A percentile compares a stretch with the other conserved stretches of the same genome.
phyloP scores from a whole-genome alignment of 2,329 filamentous ascomycete genomes.

The Alternaria rosae region DNA sequence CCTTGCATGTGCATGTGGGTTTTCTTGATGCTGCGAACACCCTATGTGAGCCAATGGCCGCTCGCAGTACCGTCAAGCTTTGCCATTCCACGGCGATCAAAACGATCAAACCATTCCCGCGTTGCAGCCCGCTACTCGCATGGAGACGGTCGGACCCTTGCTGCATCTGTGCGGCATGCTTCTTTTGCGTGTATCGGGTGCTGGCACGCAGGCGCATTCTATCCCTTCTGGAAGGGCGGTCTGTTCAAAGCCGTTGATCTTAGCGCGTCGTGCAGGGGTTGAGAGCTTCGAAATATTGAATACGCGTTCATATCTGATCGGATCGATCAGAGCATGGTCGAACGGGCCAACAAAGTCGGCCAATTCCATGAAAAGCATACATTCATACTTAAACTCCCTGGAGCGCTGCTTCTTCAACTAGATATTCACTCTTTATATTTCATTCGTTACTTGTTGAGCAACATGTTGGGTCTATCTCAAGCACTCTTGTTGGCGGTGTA shows the following conservation, averaged over 20 bases:
- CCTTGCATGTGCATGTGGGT: neutral
- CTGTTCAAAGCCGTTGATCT: neutral
- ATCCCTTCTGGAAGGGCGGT: neutral
- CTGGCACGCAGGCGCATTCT: neutral
- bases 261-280: constrained; percentile 2
- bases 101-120: neutral
- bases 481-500: constrained; percentile 6
- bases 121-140: neutral
- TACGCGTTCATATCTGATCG: neutral
- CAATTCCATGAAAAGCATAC: neutral
- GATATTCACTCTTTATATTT: neutral
- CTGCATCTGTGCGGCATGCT: neutral
- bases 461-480: constrained; percentile 13
- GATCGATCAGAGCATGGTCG: neutral
- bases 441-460: neutral
- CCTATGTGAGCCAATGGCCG: neutral
- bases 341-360: neutral
- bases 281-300: neutral
- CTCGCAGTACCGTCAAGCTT: neutral
- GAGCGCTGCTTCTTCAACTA: neutral
- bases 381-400: constrained; percentile 6
- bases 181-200: neutral
- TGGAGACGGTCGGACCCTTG: neutral
- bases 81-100: neutral
- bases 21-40: neutral